These are phyloP conservation scores for Coemansia sp. DNA, from an alignment of 192 early-diverging fungal species.

Conservation along the genomic window DNA sequence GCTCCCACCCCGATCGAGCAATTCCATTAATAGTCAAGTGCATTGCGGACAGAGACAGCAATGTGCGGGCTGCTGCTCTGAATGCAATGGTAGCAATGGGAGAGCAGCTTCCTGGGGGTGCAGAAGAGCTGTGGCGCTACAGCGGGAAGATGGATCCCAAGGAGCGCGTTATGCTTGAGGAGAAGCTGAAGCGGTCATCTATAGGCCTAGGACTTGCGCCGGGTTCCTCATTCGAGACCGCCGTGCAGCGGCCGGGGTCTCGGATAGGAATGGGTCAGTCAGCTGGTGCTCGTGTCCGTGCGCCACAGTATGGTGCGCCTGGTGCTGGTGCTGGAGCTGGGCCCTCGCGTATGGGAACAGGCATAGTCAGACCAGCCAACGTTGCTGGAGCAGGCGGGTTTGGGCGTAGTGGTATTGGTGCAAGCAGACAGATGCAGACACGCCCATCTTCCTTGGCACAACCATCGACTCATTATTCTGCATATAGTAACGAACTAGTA, in stretches of 20 bases:
- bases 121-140: conserved; percentile 72
- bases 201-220: conserved; percentile 25
- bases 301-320: conserved; percentile 40
- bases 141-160: conserved; percentile 74
- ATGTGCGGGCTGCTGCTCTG: conserved; percentile 77
- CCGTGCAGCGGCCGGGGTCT: conserved; percentile 19
- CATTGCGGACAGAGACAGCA: conserved; percentile 79
- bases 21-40: conserved; percentile 72
- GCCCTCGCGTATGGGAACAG: conserved; percentile 16
- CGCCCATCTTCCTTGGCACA: conserved; percentile 11
- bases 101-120: conserved; percentile 61
- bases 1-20: conserved; percentile 61
- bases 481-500: neutral
- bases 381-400: conserved; percentile 1
- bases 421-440: conserved; percentile 11
- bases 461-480: conserved; percentile 1
- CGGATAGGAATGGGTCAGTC: conserved; percentile 30
- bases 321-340: conserved; percentile 17
- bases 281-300: conserved; percentile 34
- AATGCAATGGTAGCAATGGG: conserved; percentile 73
- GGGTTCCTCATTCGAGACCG: neutral
- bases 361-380: conserved; percentile 16
- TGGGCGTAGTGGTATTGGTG: conserved; percentile 6
- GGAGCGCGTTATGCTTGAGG: conserved; percentile 79
- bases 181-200: conserved; percentile 67